These are phyloP conservation scores for Xylaria multiplex DNA, from an alignment of 2,329 filamentous ascomycete genomes.

Conservation along the genomic window DNA sequence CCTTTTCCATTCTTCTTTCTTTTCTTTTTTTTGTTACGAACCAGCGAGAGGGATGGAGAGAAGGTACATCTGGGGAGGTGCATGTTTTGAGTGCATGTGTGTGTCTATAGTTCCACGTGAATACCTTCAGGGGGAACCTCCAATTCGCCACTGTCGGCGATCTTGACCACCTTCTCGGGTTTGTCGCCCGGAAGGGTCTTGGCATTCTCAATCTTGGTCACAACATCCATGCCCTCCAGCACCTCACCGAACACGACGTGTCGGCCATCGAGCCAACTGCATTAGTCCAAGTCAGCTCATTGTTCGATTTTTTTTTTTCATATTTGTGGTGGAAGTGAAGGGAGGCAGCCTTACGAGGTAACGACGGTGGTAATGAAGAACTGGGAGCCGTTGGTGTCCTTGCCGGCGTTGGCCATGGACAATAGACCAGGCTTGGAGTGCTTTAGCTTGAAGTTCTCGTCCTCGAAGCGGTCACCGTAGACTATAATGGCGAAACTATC, in stretches of 20 bases:
- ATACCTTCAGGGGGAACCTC: constrained; percentile 91
- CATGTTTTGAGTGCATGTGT: constrained; percentile 37
- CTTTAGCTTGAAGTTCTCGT: constrained; percentile 97
- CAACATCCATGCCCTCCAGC: constrained; percentile 83
- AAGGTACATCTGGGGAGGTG: constrained; percentile 44
- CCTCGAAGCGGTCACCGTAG: constrained; percentile 83
- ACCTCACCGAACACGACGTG: constrained; percentile 93
- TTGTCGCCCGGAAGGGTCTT: constrained; percentile 74
- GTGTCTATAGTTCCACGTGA: constrained; percentile 83
- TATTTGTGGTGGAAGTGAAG: not conserved
- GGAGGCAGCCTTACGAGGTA: constrained; percentile 69
- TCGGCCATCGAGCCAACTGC: constrained; percentile 81
- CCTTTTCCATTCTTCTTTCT: constrained; percentile 20
- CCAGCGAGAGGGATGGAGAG: constrained; percentile 41
- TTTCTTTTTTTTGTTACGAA: constrained; percentile 30
- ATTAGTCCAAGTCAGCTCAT: constrained; percentile 37
- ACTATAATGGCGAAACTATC: constrained; percentile 59
- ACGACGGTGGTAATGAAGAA: constrained; percentile 91
- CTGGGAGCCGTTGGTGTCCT: constrained; percentile 88
- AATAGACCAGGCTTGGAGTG: constrained; percentile 86
- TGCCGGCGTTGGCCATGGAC: constrained; percentile 86
- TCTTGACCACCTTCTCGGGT: constrained; percentile 76
- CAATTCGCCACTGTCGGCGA: constrained; percentile 85
- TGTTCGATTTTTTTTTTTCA: constrained; percentile 9
- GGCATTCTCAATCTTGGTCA: constrained; percentile 80